Evolutionary conservation across 1,284 basidiomycete genomes (phyloP).

Genomic region (Puccinia coronata): DNA sequence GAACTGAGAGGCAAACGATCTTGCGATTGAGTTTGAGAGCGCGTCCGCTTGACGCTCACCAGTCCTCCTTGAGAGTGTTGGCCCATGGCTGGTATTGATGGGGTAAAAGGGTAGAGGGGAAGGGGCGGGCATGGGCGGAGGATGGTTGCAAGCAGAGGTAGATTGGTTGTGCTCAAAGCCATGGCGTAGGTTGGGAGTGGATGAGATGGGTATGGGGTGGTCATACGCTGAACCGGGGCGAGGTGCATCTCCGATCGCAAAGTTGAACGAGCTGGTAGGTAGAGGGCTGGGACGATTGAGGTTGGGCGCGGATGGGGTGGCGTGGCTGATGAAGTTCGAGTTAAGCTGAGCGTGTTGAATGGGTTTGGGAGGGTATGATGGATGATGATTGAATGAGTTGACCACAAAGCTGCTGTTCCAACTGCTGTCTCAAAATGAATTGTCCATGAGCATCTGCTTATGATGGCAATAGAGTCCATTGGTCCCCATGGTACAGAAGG

Average conservation of each 20-base stretch:
- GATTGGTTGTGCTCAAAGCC: slow-evolving; percentile 14
- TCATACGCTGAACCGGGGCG: neutral
- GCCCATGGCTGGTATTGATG: neutral
- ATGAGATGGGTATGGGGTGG: slow-evolving; percentile 39
- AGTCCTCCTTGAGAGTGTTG: slow-evolving; percentile 12
- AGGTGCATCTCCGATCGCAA: neutral
- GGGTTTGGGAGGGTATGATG: slow-evolving; percentile 23
- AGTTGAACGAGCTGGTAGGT: slow-evolving; percentile 17
- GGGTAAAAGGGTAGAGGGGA: slow-evolving; percentile 31
- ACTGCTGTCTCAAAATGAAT: slow-evolving; percentile 46
- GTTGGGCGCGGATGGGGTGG: slow-evolving; percentile 21
- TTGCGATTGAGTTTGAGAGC: slow-evolving; percentile 44
- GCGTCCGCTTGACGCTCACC: slow-evolving; percentile 28
- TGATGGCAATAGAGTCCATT: slow-evolving; percentile 24
- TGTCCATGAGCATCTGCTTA: slow-evolving; percentile 29
- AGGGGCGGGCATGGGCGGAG: slow-evolving; percentile 33
- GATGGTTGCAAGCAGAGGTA: slow-evolving; percentile 5
- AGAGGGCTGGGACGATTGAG: slow-evolving; percentile 24
- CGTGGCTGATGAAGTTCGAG: slow-evolving; percentile 12
- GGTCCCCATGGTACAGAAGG: slow-evolving; percentile 41
- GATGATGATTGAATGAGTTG: slow-evolving; percentile 43
- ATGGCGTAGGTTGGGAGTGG: slow-evolving; percentile 46
- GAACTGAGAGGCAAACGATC: slow-evolving; percentile 15
- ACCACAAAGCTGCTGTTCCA: slow-evolving; percentile 26
- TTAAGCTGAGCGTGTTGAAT: slow-evolving; percentile 2